A percentile compares a stretch with the other conserved stretches of the same genome.
phyloP scores from a whole-genome alignment of 805 yeast species.

The Nakazawaea pomicola region DNA sequence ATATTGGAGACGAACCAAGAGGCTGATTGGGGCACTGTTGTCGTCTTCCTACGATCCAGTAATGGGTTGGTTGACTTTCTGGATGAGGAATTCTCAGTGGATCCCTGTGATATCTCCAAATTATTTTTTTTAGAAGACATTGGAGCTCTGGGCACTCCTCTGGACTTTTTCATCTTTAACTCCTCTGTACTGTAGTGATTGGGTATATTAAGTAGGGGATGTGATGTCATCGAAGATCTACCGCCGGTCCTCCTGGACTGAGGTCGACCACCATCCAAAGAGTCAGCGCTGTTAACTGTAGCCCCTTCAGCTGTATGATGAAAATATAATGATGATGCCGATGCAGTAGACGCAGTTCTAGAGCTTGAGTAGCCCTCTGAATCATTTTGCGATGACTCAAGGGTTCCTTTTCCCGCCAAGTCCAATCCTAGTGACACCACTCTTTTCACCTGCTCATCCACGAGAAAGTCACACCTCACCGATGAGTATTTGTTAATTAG shows the following conservation, averaged over 20 bases:
- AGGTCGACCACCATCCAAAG: too few relatives aligned
- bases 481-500: not conserved
- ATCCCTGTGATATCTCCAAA: too few relatives aligned
- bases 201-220: not conserved
- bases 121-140: too few relatives aligned
- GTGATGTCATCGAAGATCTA: not conserved
- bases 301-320: not conserved
- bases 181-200: conserved; percentile 3
- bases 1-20: conserved; percentile 39
- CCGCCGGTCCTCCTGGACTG: too few relatives aligned
- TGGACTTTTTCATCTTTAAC: conserved; percentile 3
- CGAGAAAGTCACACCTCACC: not conserved
- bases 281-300: too few relatives aligned
- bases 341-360: not conserved
- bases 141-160: conserved; percentile 1
- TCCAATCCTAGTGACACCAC: conserved; percentile 22
- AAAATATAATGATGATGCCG: not conserved
- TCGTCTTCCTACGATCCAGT: too few relatives aligned
- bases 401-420: conserved; percentile 24
- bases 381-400: conserved; percentile 1
- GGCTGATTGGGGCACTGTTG: conserved; percentile 24
- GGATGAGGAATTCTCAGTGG: too few relatives aligned
- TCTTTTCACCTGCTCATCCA: conserved; percentile 9
- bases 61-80: too few relatives aligned
- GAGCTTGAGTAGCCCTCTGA: too few relatives aligned